Evolutionary conservation across 108 stramenopile genomes (phyloP).

Genomic region (Cyclostephanos tholiformis): DNA sequence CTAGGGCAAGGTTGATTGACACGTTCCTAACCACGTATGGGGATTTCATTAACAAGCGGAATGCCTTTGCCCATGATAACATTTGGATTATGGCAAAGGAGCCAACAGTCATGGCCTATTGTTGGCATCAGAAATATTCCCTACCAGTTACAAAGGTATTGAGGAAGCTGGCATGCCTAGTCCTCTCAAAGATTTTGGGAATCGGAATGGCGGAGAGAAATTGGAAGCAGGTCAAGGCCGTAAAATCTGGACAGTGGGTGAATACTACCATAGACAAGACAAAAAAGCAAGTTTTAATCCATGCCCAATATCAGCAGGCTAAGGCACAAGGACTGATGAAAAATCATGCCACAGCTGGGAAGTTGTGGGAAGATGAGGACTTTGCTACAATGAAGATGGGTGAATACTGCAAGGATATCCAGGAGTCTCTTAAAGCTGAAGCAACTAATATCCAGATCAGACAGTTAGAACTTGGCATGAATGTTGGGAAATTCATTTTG

Average conservation of each 20-base stretch:
- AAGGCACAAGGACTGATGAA: neutral
- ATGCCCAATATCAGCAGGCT: neutral
- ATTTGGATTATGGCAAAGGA: too few species aligned
- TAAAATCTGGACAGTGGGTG: too few species aligned
- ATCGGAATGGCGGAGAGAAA: too few species aligned
- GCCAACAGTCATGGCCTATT: neutral
- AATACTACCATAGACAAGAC: neutral
- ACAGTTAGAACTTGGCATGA: neutral
- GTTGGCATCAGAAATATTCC: slow-evolving; percentile 13
- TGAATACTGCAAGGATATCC: too few species aligned
- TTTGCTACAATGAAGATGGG: too few species aligned
- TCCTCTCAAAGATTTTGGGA: too few species aligned
- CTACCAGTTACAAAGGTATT: neutral
- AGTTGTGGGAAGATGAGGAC: slow-evolving; percentile 7
- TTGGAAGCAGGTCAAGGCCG: too few species aligned
- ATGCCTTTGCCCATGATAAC: neutral
- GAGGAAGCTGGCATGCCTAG: slow-evolving; percentile 10
- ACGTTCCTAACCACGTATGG: neutral
- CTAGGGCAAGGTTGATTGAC: neutral
- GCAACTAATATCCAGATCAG: too few species aligned
- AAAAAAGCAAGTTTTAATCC: neutral
- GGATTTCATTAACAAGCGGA: neutral
- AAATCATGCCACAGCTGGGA: neutral
- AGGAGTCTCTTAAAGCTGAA: neutral
- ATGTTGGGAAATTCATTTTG: neutral